Evolutionary conservation across 768 basidiomycete genomes (phyloP).

Genomic region (Infundibulicybe gibba): DNA sequence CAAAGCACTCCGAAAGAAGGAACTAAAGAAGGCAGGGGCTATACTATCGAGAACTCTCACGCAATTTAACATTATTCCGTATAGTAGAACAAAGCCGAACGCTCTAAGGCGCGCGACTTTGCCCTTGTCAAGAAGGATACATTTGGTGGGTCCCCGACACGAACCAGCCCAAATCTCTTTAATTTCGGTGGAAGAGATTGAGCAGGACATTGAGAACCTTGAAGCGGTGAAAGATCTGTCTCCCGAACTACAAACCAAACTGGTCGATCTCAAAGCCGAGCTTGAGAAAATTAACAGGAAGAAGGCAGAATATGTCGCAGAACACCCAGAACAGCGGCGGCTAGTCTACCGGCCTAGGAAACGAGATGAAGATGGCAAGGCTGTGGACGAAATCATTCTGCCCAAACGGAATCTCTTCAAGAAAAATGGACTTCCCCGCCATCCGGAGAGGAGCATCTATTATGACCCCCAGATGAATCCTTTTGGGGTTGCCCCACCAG

Average conservation of each 20-base stretch:
- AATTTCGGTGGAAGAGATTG: conserved; percentile 51
- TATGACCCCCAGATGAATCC: conserved; percentile 94
- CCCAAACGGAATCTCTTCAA: conserved; percentile 69
- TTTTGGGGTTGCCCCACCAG: conserved; percentile 89
- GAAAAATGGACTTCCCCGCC: conserved; percentile 79
- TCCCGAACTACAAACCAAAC: conserved; percentile 56
- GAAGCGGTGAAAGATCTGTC: conserved; percentile 41
- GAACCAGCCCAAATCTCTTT: no score
- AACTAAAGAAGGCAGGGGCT: conserved; percentile 82
- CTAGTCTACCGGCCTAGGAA: conserved; percentile 70
- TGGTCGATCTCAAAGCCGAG: conserved; percentile 72
- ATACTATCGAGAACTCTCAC: conserved; percentile 6
- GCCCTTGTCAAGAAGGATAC: conserved; percentile 96
- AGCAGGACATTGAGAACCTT: conserved; percentile 73
- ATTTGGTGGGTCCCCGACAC: conserved; percentile 42
- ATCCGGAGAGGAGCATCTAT: conserved; percentile 91
- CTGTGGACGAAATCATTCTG: conserved; percentile 33
- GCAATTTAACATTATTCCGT: conserved; percentile 16
- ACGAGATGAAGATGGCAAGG: conserved; percentile 33
- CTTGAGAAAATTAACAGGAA: conserved; percentile 77
- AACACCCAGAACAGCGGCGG: conserved; percentile 89
- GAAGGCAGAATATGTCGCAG: conserved; percentile 89
- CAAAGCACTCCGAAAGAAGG: conserved; percentile 90
- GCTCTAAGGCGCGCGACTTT: conserved; percentile 81
- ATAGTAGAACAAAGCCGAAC: conserved; percentile 87